phyloP scores from a whole-genome alignment of 2,329 filamentous ascomycete genomes.

The Monosporascus sp. region DNA sequence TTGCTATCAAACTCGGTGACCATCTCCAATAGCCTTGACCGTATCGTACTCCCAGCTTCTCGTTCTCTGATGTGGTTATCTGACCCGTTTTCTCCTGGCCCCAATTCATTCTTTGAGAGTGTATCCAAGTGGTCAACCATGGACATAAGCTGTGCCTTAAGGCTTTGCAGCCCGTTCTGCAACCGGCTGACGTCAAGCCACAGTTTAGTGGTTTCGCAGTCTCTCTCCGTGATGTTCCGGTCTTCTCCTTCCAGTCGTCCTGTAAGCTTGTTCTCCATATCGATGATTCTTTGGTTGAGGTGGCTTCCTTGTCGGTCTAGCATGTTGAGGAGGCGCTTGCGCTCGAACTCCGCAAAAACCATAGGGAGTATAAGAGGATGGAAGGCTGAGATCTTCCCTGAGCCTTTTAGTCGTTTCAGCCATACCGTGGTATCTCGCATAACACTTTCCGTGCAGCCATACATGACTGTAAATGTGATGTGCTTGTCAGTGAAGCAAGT shows the following conservation, averaged over 20 bases:
- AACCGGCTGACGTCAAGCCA: conserved; percentile 13
- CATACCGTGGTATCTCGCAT: not conserved
- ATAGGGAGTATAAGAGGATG: conserved; percentile 16
- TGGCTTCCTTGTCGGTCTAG: conserved; percentile 2
- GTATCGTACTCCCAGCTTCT: conserved; percentile 2
- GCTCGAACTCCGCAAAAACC: conserved; percentile 14
- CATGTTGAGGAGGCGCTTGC: conserved; percentile 7
- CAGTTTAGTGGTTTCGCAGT: conserved; percentile 10
- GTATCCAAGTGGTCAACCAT: conserved; percentile 4
- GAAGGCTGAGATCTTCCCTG: not conserved
- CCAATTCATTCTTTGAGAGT: not conserved
- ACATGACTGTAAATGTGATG: conserved; percentile 11
- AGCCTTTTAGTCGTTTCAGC: conserved; percentile 1
- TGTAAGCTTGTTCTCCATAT: conserved; percentile 9
- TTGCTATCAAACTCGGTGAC: conserved; percentile 12
- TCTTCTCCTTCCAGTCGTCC: not conserved
- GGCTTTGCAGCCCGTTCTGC: conserved; percentile 13
- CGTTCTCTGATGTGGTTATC: not conserved
- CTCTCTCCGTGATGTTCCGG: conserved; percentile 5
- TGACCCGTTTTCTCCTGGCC: not conserved
- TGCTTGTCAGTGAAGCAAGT: conserved; percentile 12
- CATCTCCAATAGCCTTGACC: conserved; percentile 10
- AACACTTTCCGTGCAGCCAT: conserved; percentile 10
- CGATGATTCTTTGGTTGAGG: conserved; percentile 8
- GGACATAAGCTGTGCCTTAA: conserved; percentile 5